phyloP scores from a whole-genome alignment of 2,329 filamentous ascomycete genomes.

The Colletotrichum coccodes region DNA sequence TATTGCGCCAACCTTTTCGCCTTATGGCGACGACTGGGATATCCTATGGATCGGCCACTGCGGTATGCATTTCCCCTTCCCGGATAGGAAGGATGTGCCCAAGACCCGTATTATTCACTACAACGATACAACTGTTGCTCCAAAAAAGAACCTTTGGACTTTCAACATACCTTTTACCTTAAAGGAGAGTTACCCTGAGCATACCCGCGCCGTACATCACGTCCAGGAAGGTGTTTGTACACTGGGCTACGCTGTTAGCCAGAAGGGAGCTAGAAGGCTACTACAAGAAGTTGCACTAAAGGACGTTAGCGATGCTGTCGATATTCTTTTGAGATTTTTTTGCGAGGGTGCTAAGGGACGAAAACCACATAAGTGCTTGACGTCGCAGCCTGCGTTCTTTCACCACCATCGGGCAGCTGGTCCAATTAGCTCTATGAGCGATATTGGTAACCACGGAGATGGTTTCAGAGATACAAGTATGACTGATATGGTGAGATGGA shows the following conservation, averaged over 20 bases:
- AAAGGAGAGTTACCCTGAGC: slow-evolving; percentile 46
- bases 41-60: slow-evolving; percentile 63
- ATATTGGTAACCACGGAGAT: slow-evolving; percentile 47
- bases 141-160: slow-evolving; percentile 43
- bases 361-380: slow-evolving; percentile 50
- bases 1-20: slow-evolving; percentile 41
- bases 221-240: slow-evolving; percentile 51
- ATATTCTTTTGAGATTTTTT: slow-evolving; percentile 57
- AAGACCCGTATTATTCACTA: slow-evolving; percentile 43
- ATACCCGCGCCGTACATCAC: slow-evolving; percentile 57
- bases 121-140: slow-evolving; percentile 49
- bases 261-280: slow-evolving; percentile 52
- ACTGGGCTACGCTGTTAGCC: slow-evolving; percentile 56
- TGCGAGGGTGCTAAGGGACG: slow-evolving; percentile 51
- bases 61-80: slow-evolving; percentile 45
- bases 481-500: slow-evolving; percentile 51
- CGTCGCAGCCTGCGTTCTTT: slow-evolving; percentile 54
- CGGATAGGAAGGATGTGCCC: slow-evolving; percentile 35
- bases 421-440: slow-evolving; percentile 42
- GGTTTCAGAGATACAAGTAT: slow-evolving; percentile 40
- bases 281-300: slow-evolving; percentile 55
- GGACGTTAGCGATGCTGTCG: slow-evolving; percentile 50
- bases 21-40: slow-evolving; percentile 64
- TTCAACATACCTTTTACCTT: slow-evolving; percentile 48
- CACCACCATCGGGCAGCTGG: slow-evolving; percentile 56